phyloP scores from a whole-genome alignment of 1,284 basidiomycete species.

The Microbotryomycetes sp. region DNA sequence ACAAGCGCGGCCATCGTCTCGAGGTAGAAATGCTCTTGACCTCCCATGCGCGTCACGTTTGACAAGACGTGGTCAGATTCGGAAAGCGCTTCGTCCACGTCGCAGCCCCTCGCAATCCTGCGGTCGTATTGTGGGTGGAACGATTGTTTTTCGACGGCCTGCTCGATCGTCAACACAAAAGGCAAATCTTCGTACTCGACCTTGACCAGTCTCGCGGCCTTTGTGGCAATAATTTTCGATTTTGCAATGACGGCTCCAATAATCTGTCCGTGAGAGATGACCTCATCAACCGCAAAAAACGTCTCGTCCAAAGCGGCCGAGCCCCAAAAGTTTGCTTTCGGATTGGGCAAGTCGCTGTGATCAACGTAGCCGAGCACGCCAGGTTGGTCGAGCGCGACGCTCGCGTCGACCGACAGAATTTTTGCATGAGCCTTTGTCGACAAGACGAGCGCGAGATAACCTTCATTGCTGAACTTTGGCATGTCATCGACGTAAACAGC shows the following conservation, averaged over 20 bases:
- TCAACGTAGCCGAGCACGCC: conserved; percentile 39
- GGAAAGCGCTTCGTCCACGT: conserved; percentile 26
- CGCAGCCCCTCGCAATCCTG: conserved; percentile 28
- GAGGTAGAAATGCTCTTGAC: conserved; percentile 35
- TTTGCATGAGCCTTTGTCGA: conserved; percentile 40
- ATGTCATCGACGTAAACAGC: conserved; percentile 42
- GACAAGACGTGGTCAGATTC: conserved; percentile 35
- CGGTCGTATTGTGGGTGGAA: conserved; percentile 32
- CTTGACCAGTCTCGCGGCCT: conserved; percentile 38
- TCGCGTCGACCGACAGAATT: conserved; percentile 37
- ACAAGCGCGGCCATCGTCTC: conserved; percentile 41
- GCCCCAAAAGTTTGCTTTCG: conserved; percentile 40
- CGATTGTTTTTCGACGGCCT: conserved; percentile 28
- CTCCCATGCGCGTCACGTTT: conserved; percentile 38
- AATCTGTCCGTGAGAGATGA: conserved; percentile 38
- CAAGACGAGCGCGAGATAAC: conserved; percentile 39
- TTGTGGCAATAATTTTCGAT: conserved; percentile 40
- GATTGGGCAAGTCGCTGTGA: conserved; percentile 36
- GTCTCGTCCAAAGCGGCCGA: conserved; percentile 37
- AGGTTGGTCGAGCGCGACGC: conserved; percentile 36
- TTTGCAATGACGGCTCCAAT: conserved; percentile 41
- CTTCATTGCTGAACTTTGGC: conserved; percentile 37
- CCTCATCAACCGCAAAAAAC: conserved; percentile 40
- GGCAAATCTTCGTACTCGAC: conserved; percentile 41
- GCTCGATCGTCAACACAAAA: conserved; percentile 40